Evolutionary conservation across 1,284 basidiomycete species (phyloP), one percentile per base, ranked within the genome.

Genomic region (Trametes polyzona): DNA sequence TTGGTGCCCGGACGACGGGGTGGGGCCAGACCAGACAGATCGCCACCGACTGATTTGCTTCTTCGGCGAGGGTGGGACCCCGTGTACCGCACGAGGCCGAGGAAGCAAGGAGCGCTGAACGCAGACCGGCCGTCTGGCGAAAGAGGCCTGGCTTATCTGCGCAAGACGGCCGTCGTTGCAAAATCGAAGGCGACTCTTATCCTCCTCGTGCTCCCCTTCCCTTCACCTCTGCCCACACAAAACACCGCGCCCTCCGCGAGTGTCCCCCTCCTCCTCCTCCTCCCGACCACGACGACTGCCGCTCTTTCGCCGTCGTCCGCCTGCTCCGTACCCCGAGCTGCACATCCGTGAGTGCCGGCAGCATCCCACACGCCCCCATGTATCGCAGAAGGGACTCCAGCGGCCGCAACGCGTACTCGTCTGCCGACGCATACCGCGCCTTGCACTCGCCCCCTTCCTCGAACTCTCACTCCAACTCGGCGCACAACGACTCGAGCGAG

Each of bases 371-470:
- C 40, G n/a, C 35, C 17, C 42, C 33, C 52, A 70, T 70, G 66
- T 69, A 65, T 55, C 65, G 70, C 56, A 58, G 62, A 37, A 65
- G 64, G 46, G 69, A 69, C 51, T 48, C 62, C 32, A 29, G 60
- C 24, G 55, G 57, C 6, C 65, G 65, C 49, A 42, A 36, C 30
- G 64, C 59, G 42, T 66, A 72, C 61, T 69, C 69, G 23, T 65
- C 61, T 29, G 68, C 70, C 29, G 70, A 71, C 61, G 68, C 68
- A 41, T 70, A 71, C 43, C 68, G 70, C 54, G 44, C 66, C 16
- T 51, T 70, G 16, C 59, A 62, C 48, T 60, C 62, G 27, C 59
- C 64, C 19, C 50, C 65, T 33, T 61, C 66, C 36, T 59, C 61
- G 40, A 43, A 56, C 43, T 55, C 61, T 16, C 59, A 58, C 54